phyloP scores from a whole-genome alignment of 352 stramenopile genomes.

The Globisporangium megalacanthum region DNA sequence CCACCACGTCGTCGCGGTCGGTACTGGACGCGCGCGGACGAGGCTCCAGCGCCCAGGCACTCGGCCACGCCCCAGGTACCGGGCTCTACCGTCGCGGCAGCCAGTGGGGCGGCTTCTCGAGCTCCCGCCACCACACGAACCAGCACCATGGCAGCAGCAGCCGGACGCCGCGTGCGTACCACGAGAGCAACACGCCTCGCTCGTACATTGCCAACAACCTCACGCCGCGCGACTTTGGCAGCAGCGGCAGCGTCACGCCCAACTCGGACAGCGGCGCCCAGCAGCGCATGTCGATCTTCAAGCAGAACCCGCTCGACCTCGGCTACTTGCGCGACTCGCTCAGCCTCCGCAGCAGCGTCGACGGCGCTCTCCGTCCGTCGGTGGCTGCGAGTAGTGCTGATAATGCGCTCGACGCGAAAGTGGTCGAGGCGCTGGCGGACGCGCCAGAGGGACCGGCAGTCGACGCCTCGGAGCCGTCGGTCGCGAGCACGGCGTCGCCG shows the following conservation, averaged over 20 bases:
- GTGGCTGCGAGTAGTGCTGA: background rate
- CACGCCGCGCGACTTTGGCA: constrained; percentile 38
- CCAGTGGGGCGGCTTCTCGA: constrained; percentile 11
- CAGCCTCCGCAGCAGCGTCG: constrained; percentile 1
- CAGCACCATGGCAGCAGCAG: constrained; percentile 1
- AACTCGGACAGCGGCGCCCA: constrained; percentile 33
- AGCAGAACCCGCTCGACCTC: constrained; percentile 64
- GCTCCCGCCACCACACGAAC: background rate
- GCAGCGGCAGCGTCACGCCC: constrained; percentile 28
- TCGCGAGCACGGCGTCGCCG: constrained; percentile 12
- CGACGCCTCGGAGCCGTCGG: constrained; percentile 8
- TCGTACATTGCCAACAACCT: constrained; percentile 75
- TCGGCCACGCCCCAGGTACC: background rate
- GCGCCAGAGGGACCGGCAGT: background rate
- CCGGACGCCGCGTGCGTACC: constrained; percentile 29
- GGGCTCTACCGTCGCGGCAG: constrained; percentile 8
- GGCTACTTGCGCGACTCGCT: constrained; percentile 61
- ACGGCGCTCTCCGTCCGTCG: background rate
- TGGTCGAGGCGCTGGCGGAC: constrained; percentile 10
- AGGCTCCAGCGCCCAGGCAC: constrained; percentile 10
- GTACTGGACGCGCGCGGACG: constrained; percentile 32
- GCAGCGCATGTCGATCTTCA: constrained; percentile 58
- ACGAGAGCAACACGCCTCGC: constrained; percentile 60
- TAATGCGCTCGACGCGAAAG: background rate
- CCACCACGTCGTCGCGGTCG: constrained; percentile 60